Conservation (phyloP, 202 grass and related monocot species). For the Schoenoplectus triqueter region DNA sequence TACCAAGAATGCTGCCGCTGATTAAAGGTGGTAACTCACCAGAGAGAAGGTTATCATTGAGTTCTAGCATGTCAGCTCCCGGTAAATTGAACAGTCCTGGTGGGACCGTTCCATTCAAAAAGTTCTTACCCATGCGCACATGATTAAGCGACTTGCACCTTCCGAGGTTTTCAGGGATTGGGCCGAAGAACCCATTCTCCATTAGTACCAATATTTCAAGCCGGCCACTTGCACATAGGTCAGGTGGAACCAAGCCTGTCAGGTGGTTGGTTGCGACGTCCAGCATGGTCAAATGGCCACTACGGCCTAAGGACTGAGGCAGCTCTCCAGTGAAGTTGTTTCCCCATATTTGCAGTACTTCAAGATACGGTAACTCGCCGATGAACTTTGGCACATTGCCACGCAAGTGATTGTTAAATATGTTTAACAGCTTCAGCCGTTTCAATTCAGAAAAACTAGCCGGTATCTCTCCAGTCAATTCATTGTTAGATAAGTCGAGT, state of each 20-base stretch:
- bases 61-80: slow-evolving; percentile 64
- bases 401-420: slow-evolving; percentile 73
- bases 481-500: slow-evolving; percentile 83
- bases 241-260: slow-evolving; percentile 56
- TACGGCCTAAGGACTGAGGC: slow-evolving; percentile 51
- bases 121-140: slow-evolving; percentile 75
- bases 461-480: slow-evolving; percentile 73
- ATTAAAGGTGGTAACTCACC: slow-evolving; percentile 66
- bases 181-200: slow-evolving; percentile 74
- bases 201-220: slow-evolving; percentile 70
- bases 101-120: slow-evolving; percentile 56
- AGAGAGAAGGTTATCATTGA: slow-evolving; percentile 73
- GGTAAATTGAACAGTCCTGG: slow-evolving; percentile 74
- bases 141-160: slow-evolving; percentile 69
- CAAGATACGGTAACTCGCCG: slow-evolving; percentile 51
- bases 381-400: slow-evolving; percentile 64
- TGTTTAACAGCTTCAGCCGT: slow-evolving; percentile 56
- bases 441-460: slow-evolving; percentile 44
- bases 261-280: slow-evolving; percentile 77
- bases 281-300: slow-evolving; percentile 56
- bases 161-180: slow-evolving; percentile 67
- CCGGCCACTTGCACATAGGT: slow-evolving; percentile 54
- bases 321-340: slow-evolving; percentile 83
- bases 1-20: slow-evolving; percentile 46
- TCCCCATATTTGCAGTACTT: slow-evolving; percentile 69